Evolutionary conservation across 1,284 basidiomycete species (phyloP).

Genomic region (Laetiporus sulphureus): DNA sequence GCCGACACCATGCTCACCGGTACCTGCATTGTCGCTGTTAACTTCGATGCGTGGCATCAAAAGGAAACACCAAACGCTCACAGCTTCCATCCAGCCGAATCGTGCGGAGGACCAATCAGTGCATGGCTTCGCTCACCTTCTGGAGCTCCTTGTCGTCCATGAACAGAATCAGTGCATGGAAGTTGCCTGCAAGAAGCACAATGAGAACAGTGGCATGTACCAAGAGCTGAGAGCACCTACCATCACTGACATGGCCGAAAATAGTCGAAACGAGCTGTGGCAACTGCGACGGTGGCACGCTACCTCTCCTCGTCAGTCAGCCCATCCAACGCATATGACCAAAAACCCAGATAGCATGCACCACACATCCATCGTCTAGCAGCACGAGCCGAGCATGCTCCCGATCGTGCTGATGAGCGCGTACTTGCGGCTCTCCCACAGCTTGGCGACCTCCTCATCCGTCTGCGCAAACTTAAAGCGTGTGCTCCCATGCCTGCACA

Average conservation of each 20-base stretch:
- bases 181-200: slow-evolving; percentile 35
- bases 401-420: slow-evolving; percentile 72
- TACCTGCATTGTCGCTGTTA: slow-evolving; percentile 19
- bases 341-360: too few relatives aligned
- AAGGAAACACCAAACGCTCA: slow-evolving; percentile 24
- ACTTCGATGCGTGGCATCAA: not conserved
- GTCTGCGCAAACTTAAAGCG: slow-evolving; percentile 74
- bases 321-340: too few relatives aligned
- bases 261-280: slow-evolving; percentile 68
- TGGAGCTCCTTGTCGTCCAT: slow-evolving; percentile 51
- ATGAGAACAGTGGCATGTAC: slow-evolving; percentile 16
- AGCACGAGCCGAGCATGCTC: slow-evolving; percentile 49
- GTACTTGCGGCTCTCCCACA: slow-evolving; percentile 89
- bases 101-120: slow-evolving; percentile 62
- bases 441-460: slow-evolving; percentile 68
- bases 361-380: slow-evolving; percentile 90
- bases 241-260: slow-evolving; percentile 85
- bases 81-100: slow-evolving; percentile 70
- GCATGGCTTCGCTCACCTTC: slow-evolving; percentile 50
- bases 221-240: too few relatives aligned
- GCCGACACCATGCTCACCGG: slow-evolving; percentile 68
- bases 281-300: slow-evolving; percentile 73
- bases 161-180: slow-evolving; percentile 69
- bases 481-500: slow-evolving; percentile 60
- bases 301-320: slow-evolving; percentile 31